Conservation (phyloP, 2,329 filamentous ascomycete genomes). For the Ramichloridium luteum region DNA sequence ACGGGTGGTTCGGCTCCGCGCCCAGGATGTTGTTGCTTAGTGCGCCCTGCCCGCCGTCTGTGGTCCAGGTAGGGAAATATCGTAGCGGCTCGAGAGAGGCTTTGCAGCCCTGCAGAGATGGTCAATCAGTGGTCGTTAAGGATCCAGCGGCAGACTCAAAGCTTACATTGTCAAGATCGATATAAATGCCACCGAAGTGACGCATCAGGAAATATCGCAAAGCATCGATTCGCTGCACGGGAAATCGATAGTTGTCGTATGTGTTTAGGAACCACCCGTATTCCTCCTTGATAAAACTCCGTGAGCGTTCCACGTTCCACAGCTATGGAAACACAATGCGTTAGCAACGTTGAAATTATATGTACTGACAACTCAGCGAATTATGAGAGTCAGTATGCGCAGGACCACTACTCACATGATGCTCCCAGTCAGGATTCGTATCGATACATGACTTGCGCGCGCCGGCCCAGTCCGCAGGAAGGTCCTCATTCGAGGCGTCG, state of each 20-base stretch:
- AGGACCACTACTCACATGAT: constrained; percentile 4
- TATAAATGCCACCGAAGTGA: constrained; percentile 65
- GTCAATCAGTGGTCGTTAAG: too few relatives aligned
- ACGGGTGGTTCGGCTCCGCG: constrained; percentile 4
- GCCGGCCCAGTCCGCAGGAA: constrained; percentile 1
- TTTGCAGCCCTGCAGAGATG: constrained; percentile 1
- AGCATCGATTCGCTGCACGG: constrained; percentile 64
- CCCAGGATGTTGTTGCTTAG: constrained; percentile 7
- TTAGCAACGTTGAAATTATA: too few relatives aligned
- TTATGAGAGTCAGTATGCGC: not conserved
- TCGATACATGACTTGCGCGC: constrained; percentile 5
- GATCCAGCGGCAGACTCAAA: too few relatives aligned
- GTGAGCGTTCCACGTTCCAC: constrained; percentile 10
- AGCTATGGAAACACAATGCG: not conserved
- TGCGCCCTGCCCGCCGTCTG: constrained; percentile 4
- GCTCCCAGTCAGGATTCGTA: constrained; percentile 4
- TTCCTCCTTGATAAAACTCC: constrained; percentile 8
- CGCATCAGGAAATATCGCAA: constrained; percentile 64
- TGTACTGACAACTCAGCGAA: too few relatives aligned
- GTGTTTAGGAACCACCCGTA: constrained; percentile 34
- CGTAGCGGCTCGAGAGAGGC: constrained; percentile 1
- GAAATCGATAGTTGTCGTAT: constrained; percentile 58
- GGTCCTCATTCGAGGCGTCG: constrained; percentile 1
- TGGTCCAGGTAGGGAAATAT: constrained; percentile 1
- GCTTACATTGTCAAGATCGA: constrained; percentile 53